phyloP scores from a whole-genome alignment of 352 stramenopile species.

The Lagenidium sp. region DNA sequence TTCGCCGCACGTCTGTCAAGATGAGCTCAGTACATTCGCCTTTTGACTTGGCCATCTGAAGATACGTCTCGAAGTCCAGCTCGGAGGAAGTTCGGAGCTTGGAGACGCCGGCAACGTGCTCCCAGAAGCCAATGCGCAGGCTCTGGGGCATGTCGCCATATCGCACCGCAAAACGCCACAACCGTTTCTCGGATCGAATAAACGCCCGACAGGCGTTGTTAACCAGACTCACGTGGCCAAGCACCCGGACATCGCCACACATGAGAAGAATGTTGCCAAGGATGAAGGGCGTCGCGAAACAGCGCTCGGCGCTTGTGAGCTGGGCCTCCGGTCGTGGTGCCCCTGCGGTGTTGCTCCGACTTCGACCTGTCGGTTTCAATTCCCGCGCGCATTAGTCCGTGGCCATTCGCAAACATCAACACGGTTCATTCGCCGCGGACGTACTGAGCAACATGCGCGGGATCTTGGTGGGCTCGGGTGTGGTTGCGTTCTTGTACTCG shows the following conservation, averaged over 20 bases:
- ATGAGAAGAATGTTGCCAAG: conserved; percentile 71
- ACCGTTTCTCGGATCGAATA: conserved; percentile 41
- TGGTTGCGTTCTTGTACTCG: conserved; percentile 34
- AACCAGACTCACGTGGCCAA: conserved; percentile 36
- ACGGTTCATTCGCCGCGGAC: conserved; percentile 7
- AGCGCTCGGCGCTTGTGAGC: conserved; percentile 21
- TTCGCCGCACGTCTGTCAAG: conserved; percentile 73
- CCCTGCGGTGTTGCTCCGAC: conserved; percentile 6
- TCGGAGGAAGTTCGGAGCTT: conserved; percentile 43
- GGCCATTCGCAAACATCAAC: neutral
- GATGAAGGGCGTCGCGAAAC: conserved; percentile 50
- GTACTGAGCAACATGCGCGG: conserved; percentile 38
- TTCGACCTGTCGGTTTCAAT: neutral
- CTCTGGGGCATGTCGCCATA: conserved; percentile 50
- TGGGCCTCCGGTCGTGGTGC: conserved; percentile 10
- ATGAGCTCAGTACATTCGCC: conserved; percentile 79
- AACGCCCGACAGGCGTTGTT: conserved; percentile 51
- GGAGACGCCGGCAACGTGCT: conserved; percentile 34
- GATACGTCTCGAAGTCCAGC: conserved; percentile 76
- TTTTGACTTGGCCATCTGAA: conserved; percentile 80
- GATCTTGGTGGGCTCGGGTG: conserved; percentile 13
- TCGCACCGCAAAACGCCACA: conserved; percentile 81
- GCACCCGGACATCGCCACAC: conserved; percentile 38
- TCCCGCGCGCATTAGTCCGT: too few species aligned
- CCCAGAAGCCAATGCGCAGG: conserved; percentile 70